Evolutionary conservation across 2,329 filamentous ascomycete genomes (phyloP), one percentile per base, ranked within the genome.

Genomic region (Pseudopyricularia cyperi): DNA sequence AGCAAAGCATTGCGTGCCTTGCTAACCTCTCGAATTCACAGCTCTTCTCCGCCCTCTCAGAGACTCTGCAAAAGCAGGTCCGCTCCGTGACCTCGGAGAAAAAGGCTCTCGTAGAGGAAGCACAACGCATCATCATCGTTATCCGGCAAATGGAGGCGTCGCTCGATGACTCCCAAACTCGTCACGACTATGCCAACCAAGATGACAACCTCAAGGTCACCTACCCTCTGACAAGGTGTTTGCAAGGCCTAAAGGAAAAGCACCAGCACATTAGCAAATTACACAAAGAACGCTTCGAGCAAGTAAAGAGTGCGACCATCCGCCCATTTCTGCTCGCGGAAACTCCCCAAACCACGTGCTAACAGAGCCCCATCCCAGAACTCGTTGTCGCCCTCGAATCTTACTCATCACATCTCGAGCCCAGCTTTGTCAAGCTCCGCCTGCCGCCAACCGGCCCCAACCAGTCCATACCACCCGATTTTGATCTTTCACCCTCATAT

Each of bases 101-200:
- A 71, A 87, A 89, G 66, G 80, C 86, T 48, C 78, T 97, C 75
- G 77, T 87, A n/a, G 87, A 95, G 56, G 89, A 97, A 66, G 90
- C 89, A 19, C 83, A 93, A 62, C 82, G 79, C 61, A 83, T 93
- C 55, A 87, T 96, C 63, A 87, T 82, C 52, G 79, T 80, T 1
- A 96, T 97, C 60, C 85, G 83, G 61, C 90, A 97, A 68, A 95
- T 98, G 89, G 89, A 97, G 67, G 74, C 79, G 7, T 94, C 91
- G 0, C 76, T 98, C 24, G 87, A 93, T 59, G 88, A 94, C 63
- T 76, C 77, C 53, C 83, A 80, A 61, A 70, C 77, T 9, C 76
- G 81, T 55, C 77, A 81, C 58, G 82, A 83, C 63, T 75, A 82
- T 52, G 60, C 73, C n/a, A 52, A 54, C 46, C 61, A 64, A 15